Base-by-base conservation (phyloP, 352 stramenopile species). In the Phytophthora ramorum region DNA sequence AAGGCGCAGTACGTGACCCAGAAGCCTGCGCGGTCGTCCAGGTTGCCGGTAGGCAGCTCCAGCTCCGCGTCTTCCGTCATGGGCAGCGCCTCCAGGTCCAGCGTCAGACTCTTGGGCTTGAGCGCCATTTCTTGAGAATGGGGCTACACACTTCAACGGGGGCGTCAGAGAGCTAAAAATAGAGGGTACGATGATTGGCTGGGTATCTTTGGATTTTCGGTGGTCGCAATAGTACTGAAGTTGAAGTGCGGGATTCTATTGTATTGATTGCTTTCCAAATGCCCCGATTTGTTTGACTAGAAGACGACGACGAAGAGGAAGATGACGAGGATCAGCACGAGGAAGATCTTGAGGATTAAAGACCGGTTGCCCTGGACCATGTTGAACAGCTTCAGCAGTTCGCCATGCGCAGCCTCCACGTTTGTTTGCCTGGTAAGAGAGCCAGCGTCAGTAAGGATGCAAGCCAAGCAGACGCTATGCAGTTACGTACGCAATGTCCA, bases 301-400 rank as follows among this genome's bases (percentile, higher is more conserved):
- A 93, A 93, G 30, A 93, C 81, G 34, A 95, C 87, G 35, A 92
- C 73, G 55, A 95, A 95, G 63, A 93, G 79, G 69, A 93, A 93
- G 57, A 93, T 93, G 63, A 93, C 78, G 46, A 95, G 69, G 24
- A 95, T 54, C 17, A 95, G 69, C 43, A 95, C 71, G 67, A 93
- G 56, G 61, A 95, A 95, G 68, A 95, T 89, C 77, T 95, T 95
- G 57, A 95, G 51, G 58, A 95, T 95, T 45, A 95, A 72, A 52
- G 85, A 86, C 5, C 87, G 87, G 55, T 95, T 95, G 28, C 85
- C 79, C 17, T 78, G 80, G 14, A 91, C 80, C 82, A 93, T 93
- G 58, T 89, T 92, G 69, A 90, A 95, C 35, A 91, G 82, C 65
- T 93, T 93, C 43, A 95, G 73, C 62, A 95, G 70, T 57, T 93